Evolutionary conservation across 805 yeast species (phyloP).

Genomic region (Grigorovia jiainica): DNA sequence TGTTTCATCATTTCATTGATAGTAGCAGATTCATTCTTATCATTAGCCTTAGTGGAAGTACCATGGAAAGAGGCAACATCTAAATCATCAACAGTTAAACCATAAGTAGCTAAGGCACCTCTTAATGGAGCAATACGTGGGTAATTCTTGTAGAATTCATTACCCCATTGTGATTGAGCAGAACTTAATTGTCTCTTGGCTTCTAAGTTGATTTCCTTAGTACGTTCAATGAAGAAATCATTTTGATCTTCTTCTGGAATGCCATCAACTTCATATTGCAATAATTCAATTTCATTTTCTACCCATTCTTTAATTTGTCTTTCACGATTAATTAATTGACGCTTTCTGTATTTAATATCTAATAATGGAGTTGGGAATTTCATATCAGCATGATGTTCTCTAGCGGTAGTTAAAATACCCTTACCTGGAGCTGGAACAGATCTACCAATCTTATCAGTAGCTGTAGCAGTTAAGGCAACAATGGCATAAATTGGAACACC

Average conservation of each 20-base stretch:
- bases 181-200: slow-evolving; percentile 75
- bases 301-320: slow-evolving; percentile 75
- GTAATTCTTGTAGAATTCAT: slow-evolving; percentile 82
- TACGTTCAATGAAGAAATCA: slow-evolving; percentile 65
- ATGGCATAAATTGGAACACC: slow-evolving; percentile 99
- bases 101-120: slow-evolving; percentile 92
- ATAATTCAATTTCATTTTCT: slow-evolving; percentile 63
- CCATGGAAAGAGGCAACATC: slow-evolving; percentile 99
- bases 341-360: slow-evolving; percentile 85
- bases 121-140: slow-evolving; percentile 94
- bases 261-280: slow-evolving; percentile 61
- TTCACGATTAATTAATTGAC: slow-evolving; percentile 78
- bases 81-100: slow-evolving; percentile 87
- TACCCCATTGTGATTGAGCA: slow-evolving; percentile 93
- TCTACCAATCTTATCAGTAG: slow-evolving; percentile 96
- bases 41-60: slow-evolving; percentile 97
- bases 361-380: slow-evolving; percentile 72
- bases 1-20: slow-evolving; percentile 88
- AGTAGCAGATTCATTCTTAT: slow-evolving; percentile 93
- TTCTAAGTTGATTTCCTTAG: slow-evolving; percentile 80
- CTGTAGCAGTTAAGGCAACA: slow-evolving; percentile 90
- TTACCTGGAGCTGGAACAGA: slow-evolving; percentile 99
- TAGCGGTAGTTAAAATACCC: slow-evolving; percentile 97
- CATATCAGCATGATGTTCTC: slow-evolving; percentile 78
- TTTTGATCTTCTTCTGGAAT: slow-evolving; percentile 42